Conservation (phyloP, 2,329 filamentous ascomycete genomes). For the Nemania serpens region DNA sequence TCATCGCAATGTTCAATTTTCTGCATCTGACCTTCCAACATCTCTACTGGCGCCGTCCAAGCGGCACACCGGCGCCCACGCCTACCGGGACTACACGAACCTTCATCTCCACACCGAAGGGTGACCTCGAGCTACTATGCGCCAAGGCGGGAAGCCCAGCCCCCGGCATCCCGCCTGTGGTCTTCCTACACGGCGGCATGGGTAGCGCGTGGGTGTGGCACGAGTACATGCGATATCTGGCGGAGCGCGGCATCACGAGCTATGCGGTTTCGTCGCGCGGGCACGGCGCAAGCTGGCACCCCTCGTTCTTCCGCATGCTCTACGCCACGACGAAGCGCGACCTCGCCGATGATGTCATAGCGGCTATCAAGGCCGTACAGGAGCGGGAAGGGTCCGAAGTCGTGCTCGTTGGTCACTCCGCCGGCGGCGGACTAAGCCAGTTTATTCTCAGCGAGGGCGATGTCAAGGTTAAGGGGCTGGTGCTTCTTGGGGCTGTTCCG, state of each 20-base stretch:
- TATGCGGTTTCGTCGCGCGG: slow-evolving; percentile 59
- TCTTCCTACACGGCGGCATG: slow-evolving; percentile 61
- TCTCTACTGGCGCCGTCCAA: slow-evolving; percentile 40
- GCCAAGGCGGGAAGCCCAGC: slow-evolving; percentile 40
- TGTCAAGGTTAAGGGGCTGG: slow-evolving; percentile 50
- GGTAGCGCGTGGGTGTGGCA: slow-evolving; percentile 58
- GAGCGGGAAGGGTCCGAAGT: slow-evolving; percentile 41
- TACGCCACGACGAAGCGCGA: slow-evolving; percentile 50
- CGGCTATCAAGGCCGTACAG: slow-evolving; percentile 47
- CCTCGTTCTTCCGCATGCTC: slow-evolving; percentile 53
- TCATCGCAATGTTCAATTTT: slow-evolving; percentile 31
- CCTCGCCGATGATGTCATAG: slow-evolving; percentile 51
- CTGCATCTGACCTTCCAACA: slow-evolving; percentile 41
- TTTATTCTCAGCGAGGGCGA: slow-evolving; percentile 50
- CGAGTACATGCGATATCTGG: slow-evolving; percentile 56
- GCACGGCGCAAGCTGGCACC: slow-evolving; percentile 44
- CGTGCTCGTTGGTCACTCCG: slow-evolving; percentile 56
- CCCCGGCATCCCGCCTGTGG: slow-evolving; percentile 44
- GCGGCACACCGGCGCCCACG: slow-evolving; percentile 35
- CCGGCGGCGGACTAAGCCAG: slow-evolving; percentile 56
- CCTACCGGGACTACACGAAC: slow-evolving; percentile 49
- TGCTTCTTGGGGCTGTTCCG: slow-evolving; percentile 52
- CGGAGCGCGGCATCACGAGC: slow-evolving; percentile 49
- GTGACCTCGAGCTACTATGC: slow-evolving; percentile 55
- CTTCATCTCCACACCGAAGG: slow-evolving; percentile 50